phyloP scores from a whole-genome alignment of 805 yeast species.

The Kazachstania africana region DNA sequence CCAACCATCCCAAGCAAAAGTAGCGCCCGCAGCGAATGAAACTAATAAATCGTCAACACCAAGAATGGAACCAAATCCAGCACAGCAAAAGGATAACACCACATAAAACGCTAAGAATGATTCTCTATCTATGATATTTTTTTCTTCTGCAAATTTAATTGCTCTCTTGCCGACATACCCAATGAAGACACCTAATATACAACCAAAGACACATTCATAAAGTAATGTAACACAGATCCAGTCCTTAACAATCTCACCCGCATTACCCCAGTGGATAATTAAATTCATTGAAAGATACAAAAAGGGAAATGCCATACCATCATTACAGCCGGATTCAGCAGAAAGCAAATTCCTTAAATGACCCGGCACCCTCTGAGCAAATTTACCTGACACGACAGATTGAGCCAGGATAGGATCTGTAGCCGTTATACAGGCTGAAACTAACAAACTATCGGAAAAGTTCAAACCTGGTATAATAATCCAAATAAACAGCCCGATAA shows the following conservation, averaged over 20 bases:
- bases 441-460: slow-evolving; percentile 59
- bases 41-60: slow-evolving; percentile 86
- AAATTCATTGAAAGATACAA: slow-evolving; percentile 59
- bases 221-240: slow-evolving; percentile 70
- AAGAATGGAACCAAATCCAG: slow-evolving; percentile 78
- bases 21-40: slow-evolving; percentile 86
- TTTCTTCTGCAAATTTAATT: slow-evolving; percentile 61
- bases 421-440: slow-evolving; percentile 85
- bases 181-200: slow-evolving; percentile 56
- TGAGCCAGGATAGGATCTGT: slow-evolving; percentile 94
- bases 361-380: slow-evolving; percentile 87
- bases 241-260: slow-evolving; percentile 59
- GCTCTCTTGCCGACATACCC: slow-evolving; percentile 64
- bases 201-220: slow-evolving; percentile 75
- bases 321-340: slow-evolving; percentile 83
- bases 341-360: slow-evolving; percentile 73
- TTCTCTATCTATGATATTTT: slow-evolving; percentile 70
- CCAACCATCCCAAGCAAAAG: slow-evolving; percentile 91
- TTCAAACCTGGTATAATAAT: slow-evolving; percentile 58
- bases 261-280: slow-evolving; percentile 52
- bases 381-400: slow-evolving; percentile 85
- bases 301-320: slow-evolving; percentile 94
- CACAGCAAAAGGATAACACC: slow-evolving; percentile 70
- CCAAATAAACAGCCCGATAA: slow-evolving; percentile 73
- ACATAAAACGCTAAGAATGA: slow-evolving; percentile 79